These are phyloP conservation scores for Kickxella alabastrina DNA, from an alignment of 192 early-diverging fungal species.

Conservation along the genomic window DNA sequence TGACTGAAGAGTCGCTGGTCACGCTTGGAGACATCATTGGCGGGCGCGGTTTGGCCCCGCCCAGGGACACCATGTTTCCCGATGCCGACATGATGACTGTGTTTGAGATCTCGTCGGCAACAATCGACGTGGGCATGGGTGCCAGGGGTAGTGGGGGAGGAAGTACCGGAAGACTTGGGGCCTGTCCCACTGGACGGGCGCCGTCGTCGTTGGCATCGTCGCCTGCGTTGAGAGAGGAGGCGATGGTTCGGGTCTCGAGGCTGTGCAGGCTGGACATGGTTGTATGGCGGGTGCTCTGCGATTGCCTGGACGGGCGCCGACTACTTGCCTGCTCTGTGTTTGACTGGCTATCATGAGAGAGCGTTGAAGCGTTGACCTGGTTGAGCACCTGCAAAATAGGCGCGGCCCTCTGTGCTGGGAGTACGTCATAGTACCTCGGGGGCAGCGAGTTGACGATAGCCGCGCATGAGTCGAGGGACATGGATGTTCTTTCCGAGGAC, in stretches of 20 bases:
- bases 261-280: slow-evolving; percentile 28
- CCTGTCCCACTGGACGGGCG: slow-evolving; percentile 23
- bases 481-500: slow-evolving; percentile 8
- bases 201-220: slow-evolving; percentile 19
- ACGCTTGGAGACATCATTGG: neutral
- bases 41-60: neutral
- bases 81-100: slow-evolving; percentile 2
- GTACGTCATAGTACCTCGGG: slow-evolving; percentile 40
- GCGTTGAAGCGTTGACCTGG: slow-evolving; percentile 13
- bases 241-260: slow-evolving; percentile 14
- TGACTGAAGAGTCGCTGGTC: neutral
- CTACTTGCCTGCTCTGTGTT: neutral
- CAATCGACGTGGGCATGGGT: slow-evolving; percentile 22
- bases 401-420: slow-evolving; percentile 21
- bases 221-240: slow-evolving; percentile 8
- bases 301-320: slow-evolving; percentile 9
- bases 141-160: slow-evolving; percentile 31
- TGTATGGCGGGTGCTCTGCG: slow-evolving; percentile 10
- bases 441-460: slow-evolving; percentile 28
- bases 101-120: neutral
- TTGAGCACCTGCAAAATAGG: slow-evolving; percentile 25
- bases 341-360: neutral
- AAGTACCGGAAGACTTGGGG: neutral
- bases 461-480: slow-evolving; percentile 10
- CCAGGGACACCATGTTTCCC: neutral